phyloP scores from a whole-genome alignment of 352 stramenopile species.

The Globisporangium solare region DNA sequence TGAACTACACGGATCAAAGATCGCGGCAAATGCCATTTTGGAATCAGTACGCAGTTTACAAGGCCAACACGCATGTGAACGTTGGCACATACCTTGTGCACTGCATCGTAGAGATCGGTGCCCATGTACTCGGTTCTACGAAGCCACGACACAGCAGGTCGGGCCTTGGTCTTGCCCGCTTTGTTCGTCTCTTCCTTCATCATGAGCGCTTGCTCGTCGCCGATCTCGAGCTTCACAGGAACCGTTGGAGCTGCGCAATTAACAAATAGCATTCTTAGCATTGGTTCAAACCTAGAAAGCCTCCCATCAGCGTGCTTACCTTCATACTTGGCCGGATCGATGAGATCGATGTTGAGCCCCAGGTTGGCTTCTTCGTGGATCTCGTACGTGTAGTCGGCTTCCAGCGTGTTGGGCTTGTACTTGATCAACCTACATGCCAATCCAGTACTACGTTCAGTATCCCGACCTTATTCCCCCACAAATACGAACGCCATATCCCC shows the following conservation, averaged over 20 bases:
- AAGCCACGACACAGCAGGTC: slow-evolving; percentile 74
- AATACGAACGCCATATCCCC: background rate
- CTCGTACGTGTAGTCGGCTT: slow-evolving; percentile 85
- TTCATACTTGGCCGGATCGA: slow-evolving; percentile 84
- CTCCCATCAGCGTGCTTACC: slow-evolving; percentile 19
- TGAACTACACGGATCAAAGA: slow-evolving; percentile 32
- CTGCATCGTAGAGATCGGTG: slow-evolving; percentile 79
- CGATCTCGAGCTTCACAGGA: slow-evolving; percentile 52
- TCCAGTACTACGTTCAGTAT: background rate
- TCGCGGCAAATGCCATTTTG: background rate
- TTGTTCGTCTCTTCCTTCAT: slow-evolving; percentile 67
- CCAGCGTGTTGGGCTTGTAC: slow-evolving; percentile 83
- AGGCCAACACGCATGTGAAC: no score
- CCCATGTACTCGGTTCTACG: slow-evolving; percentile 84
- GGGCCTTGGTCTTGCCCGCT: slow-evolving; percentile 53
- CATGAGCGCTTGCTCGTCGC: slow-evolving; percentile 72
- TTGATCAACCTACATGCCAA: slow-evolving; percentile 59
- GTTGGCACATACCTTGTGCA: slow-evolving; percentile 49
- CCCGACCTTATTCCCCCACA: background rate
- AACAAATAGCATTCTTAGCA: slow-evolving; percentile 8
- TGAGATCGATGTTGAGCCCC: slow-evolving; percentile 76
- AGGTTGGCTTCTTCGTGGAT: slow-evolving; percentile 81
- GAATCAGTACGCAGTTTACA: no score
- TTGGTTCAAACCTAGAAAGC: background rate
- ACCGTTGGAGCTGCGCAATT: slow-evolving; percentile 36